A percentile compares a stretch with the other conserved stretches of the same genome.
Evolutionary conservation across 2,329 filamentous ascomycete genomes (phyloP).

Genomic region (Parastagonospora avenae): DNA sequence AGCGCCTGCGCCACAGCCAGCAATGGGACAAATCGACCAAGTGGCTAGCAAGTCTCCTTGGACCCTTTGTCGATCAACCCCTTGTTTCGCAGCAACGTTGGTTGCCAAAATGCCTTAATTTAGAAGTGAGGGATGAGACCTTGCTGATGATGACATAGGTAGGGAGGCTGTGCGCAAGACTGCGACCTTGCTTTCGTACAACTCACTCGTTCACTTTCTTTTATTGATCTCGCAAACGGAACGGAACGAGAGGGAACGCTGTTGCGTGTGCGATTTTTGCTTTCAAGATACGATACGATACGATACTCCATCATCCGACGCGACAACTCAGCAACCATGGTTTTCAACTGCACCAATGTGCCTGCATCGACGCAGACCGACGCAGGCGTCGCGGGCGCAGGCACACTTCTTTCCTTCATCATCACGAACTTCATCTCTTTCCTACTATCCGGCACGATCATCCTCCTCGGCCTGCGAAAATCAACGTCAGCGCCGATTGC

Average conservation of each 20-base stretch:
- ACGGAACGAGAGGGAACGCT: background rate
- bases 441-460: slow-evolving; percentile 60
- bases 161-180: slow-evolving; percentile 25
- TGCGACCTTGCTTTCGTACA: slow-evolving; percentile 2
- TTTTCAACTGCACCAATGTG: slow-evolving; percentile 49
- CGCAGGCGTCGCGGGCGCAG: slow-evolving; percentile 63
- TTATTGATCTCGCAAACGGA: background rate
- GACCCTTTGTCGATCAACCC: slow-evolving; percentile 14
- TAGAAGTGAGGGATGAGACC: slow-evolving; percentile 10
- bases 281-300: background rate
- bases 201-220: slow-evolving; percentile 2
- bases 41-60: slow-evolving; percentile 20
- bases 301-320: background rate
- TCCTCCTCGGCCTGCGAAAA: slow-evolving; percentile 59
- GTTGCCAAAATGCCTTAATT: slow-evolving; percentile 24
- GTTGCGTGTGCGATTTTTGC: background rate
- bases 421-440: slow-evolving; percentile 66
- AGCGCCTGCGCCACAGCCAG: slow-evolving; percentile 34
- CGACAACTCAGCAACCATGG: background rate
- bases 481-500: slow-evolving; percentile 57
- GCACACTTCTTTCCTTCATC: slow-evolving; percentile 69
- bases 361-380: slow-evolving; percentile 57
- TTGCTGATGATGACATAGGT: slow-evolving; percentile 27
- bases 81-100: slow-evolving; percentile 23
- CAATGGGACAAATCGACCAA: slow-evolving; percentile 22